Conservation (phyloP, 352 stramenopile species). For the Globisporangium sylvaticum region DNA sequence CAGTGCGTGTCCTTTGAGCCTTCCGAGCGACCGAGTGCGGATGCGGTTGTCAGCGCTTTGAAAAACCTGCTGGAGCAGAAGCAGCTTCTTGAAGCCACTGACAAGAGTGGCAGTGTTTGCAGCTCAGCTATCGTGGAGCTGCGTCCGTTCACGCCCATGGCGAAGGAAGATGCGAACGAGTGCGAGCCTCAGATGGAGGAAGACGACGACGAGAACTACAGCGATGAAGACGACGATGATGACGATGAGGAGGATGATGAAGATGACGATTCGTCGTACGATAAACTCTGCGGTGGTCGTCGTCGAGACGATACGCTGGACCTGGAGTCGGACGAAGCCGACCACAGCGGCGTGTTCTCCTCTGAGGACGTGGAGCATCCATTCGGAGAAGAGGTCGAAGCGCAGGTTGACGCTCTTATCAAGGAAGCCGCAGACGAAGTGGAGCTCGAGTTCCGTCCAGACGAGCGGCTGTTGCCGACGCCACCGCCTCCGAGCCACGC, state of each 20-base stretch:
- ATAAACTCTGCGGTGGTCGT: slow-evolving; percentile 16
- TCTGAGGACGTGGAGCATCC: slow-evolving; percentile 30
- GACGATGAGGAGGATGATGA: slow-evolving; percentile 35
- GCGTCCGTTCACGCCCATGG: slow-evolving; percentile 47
- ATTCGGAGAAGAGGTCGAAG: slow-evolving; percentile 13
- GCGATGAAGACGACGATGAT: slow-evolving; percentile 50
- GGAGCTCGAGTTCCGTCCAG: slow-evolving; percentile 20
- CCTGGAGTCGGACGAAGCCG: slow-evolving; percentile 38
- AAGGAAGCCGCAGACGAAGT: slow-evolving; percentile 17
- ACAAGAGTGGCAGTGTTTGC: not conserved
- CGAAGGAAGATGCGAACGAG: slow-evolving; percentile 26
- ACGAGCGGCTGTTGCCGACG: slow-evolving; percentile 20
- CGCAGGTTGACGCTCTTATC: slow-evolving; percentile 20
- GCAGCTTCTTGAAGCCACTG: slow-evolving; percentile 8
- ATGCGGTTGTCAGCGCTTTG: slow-evolving; percentile 41
- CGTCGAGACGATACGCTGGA: slow-evolving; percentile 37
- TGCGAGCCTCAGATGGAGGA: slow-evolving; percentile 58
- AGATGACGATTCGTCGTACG: slow-evolving; percentile 24
- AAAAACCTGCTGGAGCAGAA: slow-evolving; percentile 37
- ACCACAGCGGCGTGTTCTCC: slow-evolving; percentile 19
- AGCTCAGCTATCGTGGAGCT: slow-evolving; percentile 34
- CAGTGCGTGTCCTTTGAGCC: slow-evolving; percentile 79
- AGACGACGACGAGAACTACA: slow-evolving; percentile 39
- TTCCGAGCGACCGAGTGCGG: slow-evolving; percentile 47
- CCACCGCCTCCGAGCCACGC: slow-evolving; percentile 46